Evolutionary conservation across 257 asterid genomes (phyloP), one percentile per base, ranked within the genome.

Genomic region (Nemophila menziesii): DNA sequence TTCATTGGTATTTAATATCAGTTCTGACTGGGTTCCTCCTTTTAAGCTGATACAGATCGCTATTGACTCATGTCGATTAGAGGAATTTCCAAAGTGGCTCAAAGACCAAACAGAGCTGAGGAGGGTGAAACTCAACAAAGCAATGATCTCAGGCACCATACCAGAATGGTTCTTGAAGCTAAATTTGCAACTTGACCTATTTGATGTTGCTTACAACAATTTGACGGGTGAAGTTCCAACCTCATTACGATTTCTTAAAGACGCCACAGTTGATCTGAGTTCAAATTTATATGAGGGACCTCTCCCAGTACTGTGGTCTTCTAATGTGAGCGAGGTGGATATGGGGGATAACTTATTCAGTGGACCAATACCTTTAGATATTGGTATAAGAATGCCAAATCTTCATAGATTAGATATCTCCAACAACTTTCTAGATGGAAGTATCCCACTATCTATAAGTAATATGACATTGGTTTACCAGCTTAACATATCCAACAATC

Each of bases 241-340:
- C 26, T 41, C 23, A 6, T 13, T 56, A 8, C 33, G 26, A 17
- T 66, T 61, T 51, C 17, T 8, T 14, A 1, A 0, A 0, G 44
- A 0, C 9, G 38, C 68, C 17, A 51, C 41, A 14, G 59, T 67
- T 5, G 69, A 61, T 33, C 43, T 67, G 47, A 61, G 54, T 19
- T 40, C 61, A 0, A 67, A 61, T 22, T 20, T 8, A 0, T 56
- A 52, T 10, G 20, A 53, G 36, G 73, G 73, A 11, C 53, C 62
- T 48, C 63, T 66, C 23, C 73, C 73, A 1, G n/a, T n/a, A n/a
- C 59, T 67, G 20, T 61, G 73, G 73, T 20, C 66, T 11, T 19
- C 56, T 14, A 61, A 67, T 19, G 16, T 61, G 23, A 33, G 62
- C 36, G 7, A 48, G 8, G 24, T 67, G 49, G 47, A 52, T 57